These are phyloP conservation scores for Spathaspora jeffriesii DNA, from an alignment of 1,139 yeast genomes.

Conservation along the genomic window DNA sequence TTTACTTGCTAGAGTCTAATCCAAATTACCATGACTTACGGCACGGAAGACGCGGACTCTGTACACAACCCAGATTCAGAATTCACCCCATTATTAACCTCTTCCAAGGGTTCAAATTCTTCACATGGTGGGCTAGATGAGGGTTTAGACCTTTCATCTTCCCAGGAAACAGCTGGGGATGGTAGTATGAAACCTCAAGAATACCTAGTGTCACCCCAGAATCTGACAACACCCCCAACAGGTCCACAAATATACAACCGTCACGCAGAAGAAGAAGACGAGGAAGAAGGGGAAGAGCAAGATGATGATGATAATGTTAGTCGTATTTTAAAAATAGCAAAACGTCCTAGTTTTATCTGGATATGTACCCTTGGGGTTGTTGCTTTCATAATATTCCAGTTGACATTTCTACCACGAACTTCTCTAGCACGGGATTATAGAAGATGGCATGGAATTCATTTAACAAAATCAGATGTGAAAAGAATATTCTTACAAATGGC, in stretches of 20 bases:
- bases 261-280: background rate
- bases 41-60: background rate
- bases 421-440: constrained; percentile 83
- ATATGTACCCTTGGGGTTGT: constrained; percentile 55
- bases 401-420: constrained; percentile 84
- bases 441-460: constrained; percentile 64
- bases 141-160: background rate
- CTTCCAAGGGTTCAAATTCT: background rate
- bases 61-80: background rate
- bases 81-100: background rate
- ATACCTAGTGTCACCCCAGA: constrained; percentile 8
- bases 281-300: constrained; percentile 5
- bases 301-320: constrained; percentile 14
- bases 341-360: constrained; percentile 46
- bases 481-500: constrained; percentile 34
- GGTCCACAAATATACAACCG: background rate
- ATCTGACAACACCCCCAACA: no score
- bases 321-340: constrained; percentile 22
- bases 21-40: background rate
- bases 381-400: constrained; percentile 56
- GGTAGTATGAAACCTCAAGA: background rate
- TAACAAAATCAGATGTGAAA: constrained; percentile 66
- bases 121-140: constrained; percentile 1
- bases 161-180: background rate
- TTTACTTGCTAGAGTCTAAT: background rate